These are phyloP conservation scores for Endocalyx cinctus DNA, from an alignment of 2,329 filamentous ascomycete species.

Conservation along the genomic window DNA sequence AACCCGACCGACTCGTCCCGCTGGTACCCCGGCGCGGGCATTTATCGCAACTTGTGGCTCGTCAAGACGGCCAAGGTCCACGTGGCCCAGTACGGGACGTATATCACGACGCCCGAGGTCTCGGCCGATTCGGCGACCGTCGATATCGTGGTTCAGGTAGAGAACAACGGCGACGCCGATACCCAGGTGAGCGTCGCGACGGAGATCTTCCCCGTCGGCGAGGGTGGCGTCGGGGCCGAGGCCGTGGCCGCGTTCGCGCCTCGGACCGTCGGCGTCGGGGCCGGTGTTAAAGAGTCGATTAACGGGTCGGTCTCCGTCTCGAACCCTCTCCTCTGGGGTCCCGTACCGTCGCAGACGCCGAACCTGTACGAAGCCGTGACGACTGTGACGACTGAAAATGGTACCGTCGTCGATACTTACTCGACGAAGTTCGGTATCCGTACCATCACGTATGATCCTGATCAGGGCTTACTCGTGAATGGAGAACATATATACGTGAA, in stretches of 20 bases:
- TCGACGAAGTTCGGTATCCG: conserved; percentile 48
- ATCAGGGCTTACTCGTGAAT: conserved; percentile 43
- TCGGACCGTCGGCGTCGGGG: conserved; percentile 24
- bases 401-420: conserved; percentile 37
- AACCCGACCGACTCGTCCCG: conserved; percentile 43
- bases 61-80: conserved; percentile 41
- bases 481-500: conserved; percentile 38
- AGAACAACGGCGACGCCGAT: conserved; percentile 34
- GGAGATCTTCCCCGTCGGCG: conserved; percentile 35
- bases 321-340: conserved; percentile 44
- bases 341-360: conserved; percentile 38
- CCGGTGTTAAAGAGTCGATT: conserved; percentile 26
- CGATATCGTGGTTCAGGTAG: conserved; percentile 38
- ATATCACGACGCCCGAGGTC: conserved; percentile 40
- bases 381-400: conserved; percentile 21
- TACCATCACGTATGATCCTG: conserved; percentile 31
- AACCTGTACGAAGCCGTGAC: conserved; percentile 46
- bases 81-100: conserved; percentile 46
- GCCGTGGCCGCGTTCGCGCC: conserved; percentile 31
- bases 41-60: conserved; percentile 53
- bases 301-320: conserved; percentile 30
- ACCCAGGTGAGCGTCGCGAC: conserved; percentile 35
- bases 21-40: conserved; percentile 51
- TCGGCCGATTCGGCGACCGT: conserved; percentile 40
- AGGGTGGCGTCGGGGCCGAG: conserved; percentile 20